These are phyloP conservation scores for Solanum pinnatisectum DNA, from an alignment of 257 asterid species.

Conservation along the genomic window DNA sequence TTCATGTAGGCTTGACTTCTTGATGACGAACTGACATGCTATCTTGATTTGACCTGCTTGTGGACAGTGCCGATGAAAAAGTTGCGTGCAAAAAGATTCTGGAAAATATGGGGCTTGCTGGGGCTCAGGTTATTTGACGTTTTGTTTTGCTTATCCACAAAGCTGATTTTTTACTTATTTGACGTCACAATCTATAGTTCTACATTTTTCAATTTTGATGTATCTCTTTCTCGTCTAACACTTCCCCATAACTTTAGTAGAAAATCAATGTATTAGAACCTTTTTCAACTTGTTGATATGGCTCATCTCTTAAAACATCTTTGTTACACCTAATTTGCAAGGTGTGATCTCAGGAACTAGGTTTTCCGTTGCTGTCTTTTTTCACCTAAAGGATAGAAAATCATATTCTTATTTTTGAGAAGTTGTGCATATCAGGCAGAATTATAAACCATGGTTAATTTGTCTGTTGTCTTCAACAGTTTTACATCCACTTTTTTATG, in stretches of 20 bases:
- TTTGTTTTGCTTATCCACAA: background rate
- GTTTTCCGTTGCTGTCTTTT: background rate
- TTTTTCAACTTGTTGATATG: background rate
- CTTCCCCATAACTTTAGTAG: background rate
- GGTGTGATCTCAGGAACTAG: background rate
- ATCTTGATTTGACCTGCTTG: background rate
- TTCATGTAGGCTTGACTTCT: background rate
- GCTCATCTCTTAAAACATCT: background rate
- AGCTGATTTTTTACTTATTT: background rate
- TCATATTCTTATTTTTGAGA: background rate
- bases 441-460: background rate
- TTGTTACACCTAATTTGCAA: background rate
- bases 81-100: conserved; percentile 75
- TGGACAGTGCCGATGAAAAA: conserved; percentile 51
- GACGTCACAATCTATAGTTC: background rate
- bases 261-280: background rate
- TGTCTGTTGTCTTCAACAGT: background rate
- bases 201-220: background rate
- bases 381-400: background rate
- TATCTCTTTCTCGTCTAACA: background rate
- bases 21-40: background rate
- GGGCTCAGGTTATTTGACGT: conserved; percentile 71
- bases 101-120: conserved; percentile 78
- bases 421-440: background rate
- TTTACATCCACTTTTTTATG: background rate